Base-by-base conservation (phyloP, 371 early-diverging fungal genomes). In the Globomyces sp. region DNA sequence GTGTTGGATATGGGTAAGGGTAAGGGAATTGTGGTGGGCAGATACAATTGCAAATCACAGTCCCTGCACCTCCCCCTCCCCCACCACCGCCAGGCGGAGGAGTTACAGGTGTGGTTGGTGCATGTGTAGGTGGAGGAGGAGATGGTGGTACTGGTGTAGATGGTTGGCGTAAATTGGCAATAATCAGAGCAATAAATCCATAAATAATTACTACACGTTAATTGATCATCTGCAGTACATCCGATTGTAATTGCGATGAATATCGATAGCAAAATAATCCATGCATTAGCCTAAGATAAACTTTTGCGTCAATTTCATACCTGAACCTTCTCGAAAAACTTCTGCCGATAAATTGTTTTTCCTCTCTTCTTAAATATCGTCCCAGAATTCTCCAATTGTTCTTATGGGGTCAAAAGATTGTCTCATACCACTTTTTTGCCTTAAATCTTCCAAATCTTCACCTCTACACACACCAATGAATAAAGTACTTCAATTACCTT, bases 351-450 rank as follows among this genome's bases (percentile, higher is more conserved):
- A 39, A 55, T n/a, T 39, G 34, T 13, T 13, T 55, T 55, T 8
- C 37, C n/a, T 4, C 55, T 55, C 39, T 55, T 55, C 13, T 55
- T 55, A n/a, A 55, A 55, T 40, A 55, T 55, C 40, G 39, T 40
- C 2, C 55, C 39, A n/a, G 40, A 36, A 55, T 24, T 55, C 5
- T 40, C 55, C 34, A 55, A n/a, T 39, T 55, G 39, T 4, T 55
- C 55, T 46, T 24, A 24, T 24, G 24, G 24, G 24, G 24, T 24
- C 24, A 24, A 24, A 24, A 24, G 24, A 24, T 24, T 24, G 24
- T 11, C 5, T 46, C 11, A 11, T 46, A 46, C 47, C 47, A 39
- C 39, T 39, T 39, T 55, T 55, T 8, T 55, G 34, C n/a, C 40
- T 36, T 8, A 55, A 39, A 8, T 55, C 55, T n/a, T 37, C 55